phyloP scores from a whole-genome alignment of 78 protist genomes.

The Dictyostelium brefeldianum region DNA sequence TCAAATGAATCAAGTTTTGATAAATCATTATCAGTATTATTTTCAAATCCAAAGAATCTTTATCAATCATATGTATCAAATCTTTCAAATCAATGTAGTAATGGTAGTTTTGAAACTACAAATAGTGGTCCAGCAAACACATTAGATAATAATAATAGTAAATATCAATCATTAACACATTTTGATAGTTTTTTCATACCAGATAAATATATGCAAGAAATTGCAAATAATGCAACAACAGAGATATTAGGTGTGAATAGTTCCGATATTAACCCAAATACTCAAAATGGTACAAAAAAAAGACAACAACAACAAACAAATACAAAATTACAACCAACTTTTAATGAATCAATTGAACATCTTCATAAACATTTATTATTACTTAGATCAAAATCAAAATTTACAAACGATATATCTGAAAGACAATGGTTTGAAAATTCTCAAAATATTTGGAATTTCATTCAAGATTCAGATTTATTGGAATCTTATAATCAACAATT shows the following conservation, averaged over 20 bases:
- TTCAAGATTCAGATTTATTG: constrained; percentile 33
- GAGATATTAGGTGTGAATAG: constrained; percentile 12
- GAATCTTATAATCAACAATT: constrained; percentile 1
- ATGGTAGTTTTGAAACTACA: neutral
- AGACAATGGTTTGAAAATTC: constrained; percentile 57
- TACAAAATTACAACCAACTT: constrained; percentile 14
- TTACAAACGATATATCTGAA: constrained; percentile 13
- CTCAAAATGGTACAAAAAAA: neutral
- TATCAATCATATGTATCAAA: neutral
- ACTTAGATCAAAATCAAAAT: constrained; percentile 18
- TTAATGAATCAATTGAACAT: constrained; percentile 43
- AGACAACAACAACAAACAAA: constrained; percentile 16
- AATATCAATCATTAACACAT: neutral
- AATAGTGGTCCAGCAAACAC: neutral
- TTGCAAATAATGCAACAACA: constrained; percentile 3
- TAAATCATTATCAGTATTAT: constrained; percentile 38
- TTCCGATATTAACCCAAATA: neutral
- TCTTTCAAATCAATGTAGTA: neutral
- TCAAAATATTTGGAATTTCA: constrained; percentile 8
- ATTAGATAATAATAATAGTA: neutral
- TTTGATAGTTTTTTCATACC: constrained; percentile 27
- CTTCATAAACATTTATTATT: constrained; percentile 30
- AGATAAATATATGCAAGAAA: constrained; percentile 32
- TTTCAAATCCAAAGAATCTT: constrained; percentile 39
- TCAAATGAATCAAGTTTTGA: constrained; percentile 11